Evolutionary conservation across 2,329 filamentous ascomycete genomes (phyloP).

Genomic region (Xylariaceae sp.): DNA sequence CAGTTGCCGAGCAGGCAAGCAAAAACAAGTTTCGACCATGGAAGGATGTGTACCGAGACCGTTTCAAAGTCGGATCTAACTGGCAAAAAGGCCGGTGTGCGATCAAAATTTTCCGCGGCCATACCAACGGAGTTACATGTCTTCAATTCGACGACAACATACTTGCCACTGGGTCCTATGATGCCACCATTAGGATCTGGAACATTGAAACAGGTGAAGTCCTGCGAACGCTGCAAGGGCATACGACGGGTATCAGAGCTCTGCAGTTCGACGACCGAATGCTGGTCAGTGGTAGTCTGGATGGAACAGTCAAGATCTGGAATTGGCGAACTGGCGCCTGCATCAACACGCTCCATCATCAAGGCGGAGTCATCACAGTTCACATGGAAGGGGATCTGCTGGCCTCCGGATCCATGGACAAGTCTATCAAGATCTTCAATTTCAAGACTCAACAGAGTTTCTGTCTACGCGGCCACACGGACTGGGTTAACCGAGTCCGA

Average conservation of each 20-base stretch:
- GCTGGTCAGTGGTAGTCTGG: constrained; percentile 83
- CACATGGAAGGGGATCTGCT: constrained; percentile 82
- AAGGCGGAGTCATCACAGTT: constrained; percentile 75
- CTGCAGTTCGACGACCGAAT: constrained; percentile 91
- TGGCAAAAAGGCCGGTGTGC: constrained; percentile 94
- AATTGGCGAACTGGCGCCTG: constrained; percentile 92
- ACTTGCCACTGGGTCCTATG: constrained; percentile 90
- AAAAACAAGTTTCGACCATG: constrained; percentile 63
- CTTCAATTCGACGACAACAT: constrained; percentile 76
- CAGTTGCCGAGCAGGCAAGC: constrained; percentile 27
- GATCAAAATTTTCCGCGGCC: constrained; percentile 76
- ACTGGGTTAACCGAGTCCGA: constrained; percentile 96
- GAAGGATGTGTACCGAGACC: constrained; percentile 96
- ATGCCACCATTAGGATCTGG: constrained; percentile 94
- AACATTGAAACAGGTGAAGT: constrained; percentile 83
- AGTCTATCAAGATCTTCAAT: constrained; percentile 88
- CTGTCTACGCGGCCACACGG: constrained; percentile 73
- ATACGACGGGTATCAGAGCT: constrained; percentile 76
- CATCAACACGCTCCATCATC: constrained; percentile 74
- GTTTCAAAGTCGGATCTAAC: constrained; percentile 92
- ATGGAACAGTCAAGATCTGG: constrained; percentile 87
- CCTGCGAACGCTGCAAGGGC: constrained; percentile 76
- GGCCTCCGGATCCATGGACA: constrained; percentile 84
- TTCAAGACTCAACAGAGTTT: constrained; percentile 79
- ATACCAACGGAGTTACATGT: constrained; percentile 76